phyloP scores from a whole-genome alignment of 129 eudicot species.

The Artemisia tridentata region DNA sequence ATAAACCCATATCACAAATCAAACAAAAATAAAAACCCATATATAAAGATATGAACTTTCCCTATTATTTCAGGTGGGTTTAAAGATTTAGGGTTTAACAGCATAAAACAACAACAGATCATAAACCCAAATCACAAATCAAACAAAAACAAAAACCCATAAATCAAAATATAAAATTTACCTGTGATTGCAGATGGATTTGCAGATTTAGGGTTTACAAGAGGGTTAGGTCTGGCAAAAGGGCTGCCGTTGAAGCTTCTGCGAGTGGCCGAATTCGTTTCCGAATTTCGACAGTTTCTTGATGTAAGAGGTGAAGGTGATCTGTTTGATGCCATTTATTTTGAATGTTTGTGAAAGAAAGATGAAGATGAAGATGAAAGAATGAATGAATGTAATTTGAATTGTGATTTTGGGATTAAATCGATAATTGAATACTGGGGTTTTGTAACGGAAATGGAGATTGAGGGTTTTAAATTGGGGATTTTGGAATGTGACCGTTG shows the following conservation, averaged over 20 bases:
- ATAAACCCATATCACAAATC: too few relatives aligned
- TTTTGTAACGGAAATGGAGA: slow-evolving; percentile 7
- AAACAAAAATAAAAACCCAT: too few relatives aligned
- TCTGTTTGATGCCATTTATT: slow-evolving; percentile 39
- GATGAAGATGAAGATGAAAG: not conserved
- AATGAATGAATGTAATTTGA: not conserved
- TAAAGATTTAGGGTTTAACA: not conserved
- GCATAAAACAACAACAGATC: not conserved
- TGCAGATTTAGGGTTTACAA: slow-evolving; percentile 41
- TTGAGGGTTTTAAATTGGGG: not conserved
- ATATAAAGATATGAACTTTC: too few relatives aligned
- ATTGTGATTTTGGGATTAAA: not conserved
- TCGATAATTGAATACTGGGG: not conserved
- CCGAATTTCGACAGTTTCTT: slow-evolving; percentile 46
- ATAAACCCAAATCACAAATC: not conserved
- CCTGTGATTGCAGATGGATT: slow-evolving; percentile 45
- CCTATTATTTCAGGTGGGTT: too few relatives aligned
- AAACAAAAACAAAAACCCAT: not conserved
- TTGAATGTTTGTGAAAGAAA: not conserved
- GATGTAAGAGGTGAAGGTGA: slow-evolving; percentile 75
- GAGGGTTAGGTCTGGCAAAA: slow-evolving; percentile 46
- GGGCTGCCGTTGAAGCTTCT: slow-evolving; percentile 67
- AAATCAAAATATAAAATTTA: slow-evolving; percentile 7
- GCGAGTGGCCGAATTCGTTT: slow-evolving; percentile 38
- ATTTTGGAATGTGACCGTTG: slow-evolving; percentile 16